A percentile compares a stretch with the other conserved stretches of the same genome.
These are phyloP conservation scores for Thermochaetoides thermophila DNA, from an alignment of 495 filamentous ascomycete species.

Conservation along the genomic window DNA sequence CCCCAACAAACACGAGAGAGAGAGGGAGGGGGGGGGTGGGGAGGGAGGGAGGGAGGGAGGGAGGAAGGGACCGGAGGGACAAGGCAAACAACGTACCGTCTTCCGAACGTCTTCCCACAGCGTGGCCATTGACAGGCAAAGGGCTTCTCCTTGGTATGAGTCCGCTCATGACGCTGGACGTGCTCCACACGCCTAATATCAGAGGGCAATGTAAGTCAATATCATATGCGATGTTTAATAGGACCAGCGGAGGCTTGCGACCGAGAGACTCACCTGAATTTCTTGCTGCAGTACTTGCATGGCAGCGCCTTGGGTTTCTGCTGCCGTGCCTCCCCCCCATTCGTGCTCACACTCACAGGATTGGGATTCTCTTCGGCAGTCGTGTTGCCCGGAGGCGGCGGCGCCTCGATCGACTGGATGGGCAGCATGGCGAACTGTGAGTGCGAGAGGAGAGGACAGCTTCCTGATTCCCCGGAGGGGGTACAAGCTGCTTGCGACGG, in stretches of 20 bases:
- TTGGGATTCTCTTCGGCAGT: conserved; percentile 27
- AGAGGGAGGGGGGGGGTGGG: not conserved
- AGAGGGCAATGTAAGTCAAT: conserved; percentile 28
- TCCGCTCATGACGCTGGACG: conserved; percentile 45
- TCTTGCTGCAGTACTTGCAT: conserved; percentile 40
- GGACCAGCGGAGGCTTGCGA: conserved; percentile 10
- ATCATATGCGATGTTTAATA: conserved; percentile 3
- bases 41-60: conserved; percentile 1
- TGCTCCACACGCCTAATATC: conserved; percentile 43
- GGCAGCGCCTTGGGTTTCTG: conserved; percentile 40
- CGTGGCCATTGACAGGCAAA: conserved; percentile 37
- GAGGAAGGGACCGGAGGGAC: conserved; percentile 10
- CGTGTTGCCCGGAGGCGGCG: conserved; percentile 22
- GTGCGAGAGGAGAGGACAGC: conserved; percentile 10
- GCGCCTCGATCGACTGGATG: conserved; percentile 34
- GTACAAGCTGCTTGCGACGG: too few relatives aligned
- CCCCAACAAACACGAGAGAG: too few relatives aligned
- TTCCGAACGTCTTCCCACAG: conserved; percentile 43
- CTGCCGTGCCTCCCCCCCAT: conserved; percentile 32
- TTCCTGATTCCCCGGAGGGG: too few relatives aligned
- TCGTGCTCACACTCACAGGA: too few relatives aligned
- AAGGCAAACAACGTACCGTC: too few relatives aligned
- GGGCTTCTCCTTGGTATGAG: conserved; percentile 46
- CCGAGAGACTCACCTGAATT: conserved; percentile 33
- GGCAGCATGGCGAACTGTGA: conserved; percentile 33